Evolutionary conservation across 2,329 filamentous ascomycete species (phyloP).

Genomic region (Cladosporium colombiae): DNA sequence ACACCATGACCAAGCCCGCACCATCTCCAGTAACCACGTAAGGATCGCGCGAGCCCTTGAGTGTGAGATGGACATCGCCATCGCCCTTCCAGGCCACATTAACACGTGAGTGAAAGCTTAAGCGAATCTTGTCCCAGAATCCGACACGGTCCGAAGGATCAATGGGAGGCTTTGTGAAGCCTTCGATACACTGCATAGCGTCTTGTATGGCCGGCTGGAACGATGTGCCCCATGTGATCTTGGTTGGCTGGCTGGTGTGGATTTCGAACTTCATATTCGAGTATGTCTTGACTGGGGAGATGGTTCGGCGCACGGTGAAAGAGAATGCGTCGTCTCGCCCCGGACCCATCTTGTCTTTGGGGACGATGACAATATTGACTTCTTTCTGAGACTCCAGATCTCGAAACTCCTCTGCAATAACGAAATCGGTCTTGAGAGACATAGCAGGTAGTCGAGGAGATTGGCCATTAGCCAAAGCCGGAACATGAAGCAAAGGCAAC

Average conservation of each 20-base stretch:
- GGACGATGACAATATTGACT: constrained; percentile 81
- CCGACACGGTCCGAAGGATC: constrained; percentile 92
- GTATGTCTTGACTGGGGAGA: constrained; percentile 94
- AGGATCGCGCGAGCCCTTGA: constrained; percentile 87
- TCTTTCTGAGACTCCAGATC: constrained; percentile 76
- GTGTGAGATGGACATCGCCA: constrained; percentile 87
- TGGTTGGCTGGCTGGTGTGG: constrained; percentile 87
- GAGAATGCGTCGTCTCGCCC: constrained; percentile 69
- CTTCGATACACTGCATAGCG: constrained; percentile 99
- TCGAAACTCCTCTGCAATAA: constrained; percentile 90
- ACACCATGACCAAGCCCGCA: constrained; percentile 96
- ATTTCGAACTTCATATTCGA: constrained; percentile 90
- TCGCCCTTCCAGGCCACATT: constrained; percentile 91
- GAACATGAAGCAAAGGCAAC: constrained; percentile 86
- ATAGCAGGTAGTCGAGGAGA: constrained; percentile 78
- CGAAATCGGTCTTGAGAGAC: constrained; percentile 85
- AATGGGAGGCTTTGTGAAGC: constrained; percentile 92
- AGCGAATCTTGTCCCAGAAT: constrained; percentile 97
- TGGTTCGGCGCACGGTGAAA: constrained; percentile 84
- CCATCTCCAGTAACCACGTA: constrained; percentile 91
- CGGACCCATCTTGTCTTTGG: constrained; percentile 60
- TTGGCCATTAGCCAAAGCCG: constrained; percentile 75
- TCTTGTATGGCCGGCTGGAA: constrained; percentile 98
- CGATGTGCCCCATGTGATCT: constrained; percentile 94
- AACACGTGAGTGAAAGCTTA: constrained; percentile 90